phyloP scores from a whole-genome alignment of 2,329 filamentous ascomycete species.

The Fusarium robinianum region DNA sequence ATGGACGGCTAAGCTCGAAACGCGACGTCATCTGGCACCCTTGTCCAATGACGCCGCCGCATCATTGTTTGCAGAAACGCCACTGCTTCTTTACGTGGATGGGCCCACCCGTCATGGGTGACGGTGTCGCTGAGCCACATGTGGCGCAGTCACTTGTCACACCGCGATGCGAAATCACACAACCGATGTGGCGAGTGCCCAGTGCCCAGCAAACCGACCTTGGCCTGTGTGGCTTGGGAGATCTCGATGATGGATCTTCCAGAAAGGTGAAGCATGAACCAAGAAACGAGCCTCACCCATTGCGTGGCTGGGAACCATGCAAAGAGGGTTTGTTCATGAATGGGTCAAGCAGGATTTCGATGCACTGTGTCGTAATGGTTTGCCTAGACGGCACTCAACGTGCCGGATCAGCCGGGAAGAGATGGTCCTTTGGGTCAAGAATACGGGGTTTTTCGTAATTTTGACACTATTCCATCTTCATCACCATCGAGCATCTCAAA shows the following conservation, averaged over 20 bases:
- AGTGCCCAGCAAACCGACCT: too few relatives aligned
- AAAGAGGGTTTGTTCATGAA: slow-evolving; percentile 1
- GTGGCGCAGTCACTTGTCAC: slow-evolving; percentile 17
- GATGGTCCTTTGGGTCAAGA: slow-evolving; percentile 8
- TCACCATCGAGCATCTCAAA: too few relatives aligned
- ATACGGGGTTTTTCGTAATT: slow-evolving; percentile 14
- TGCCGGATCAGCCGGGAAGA: slow-evolving; percentile 33
- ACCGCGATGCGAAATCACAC: too few relatives aligned
- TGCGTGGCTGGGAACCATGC: slow-evolving; percentile 10
- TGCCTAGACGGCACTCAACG: slow-evolving; percentile 8
- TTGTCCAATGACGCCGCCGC: slow-evolving; percentile 8
- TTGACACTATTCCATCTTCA: too few relatives aligned
- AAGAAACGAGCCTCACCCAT: slow-evolving; percentile 3
- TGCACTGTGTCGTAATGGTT: too few relatives aligned
- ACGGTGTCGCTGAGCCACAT: slow-evolving; percentile 19
- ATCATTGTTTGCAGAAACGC: slow-evolving; percentile 17
- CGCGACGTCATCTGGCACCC: slow-evolving; percentile 30
- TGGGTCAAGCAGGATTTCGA: slow-evolving; percentile 2
- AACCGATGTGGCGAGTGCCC: too few relatives aligned
- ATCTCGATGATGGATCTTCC: too few relatives aligned
- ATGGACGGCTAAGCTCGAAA: too few relatives aligned
- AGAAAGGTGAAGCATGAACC: too few relatives aligned
- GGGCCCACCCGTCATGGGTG: slow-evolving; percentile 3
- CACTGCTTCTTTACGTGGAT: slow-evolving; percentile 7
- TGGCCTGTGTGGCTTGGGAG: background rate